Conservation (phyloP, 108 stramenopile species). For the Pseudonitzschia multiseries region DNA sequence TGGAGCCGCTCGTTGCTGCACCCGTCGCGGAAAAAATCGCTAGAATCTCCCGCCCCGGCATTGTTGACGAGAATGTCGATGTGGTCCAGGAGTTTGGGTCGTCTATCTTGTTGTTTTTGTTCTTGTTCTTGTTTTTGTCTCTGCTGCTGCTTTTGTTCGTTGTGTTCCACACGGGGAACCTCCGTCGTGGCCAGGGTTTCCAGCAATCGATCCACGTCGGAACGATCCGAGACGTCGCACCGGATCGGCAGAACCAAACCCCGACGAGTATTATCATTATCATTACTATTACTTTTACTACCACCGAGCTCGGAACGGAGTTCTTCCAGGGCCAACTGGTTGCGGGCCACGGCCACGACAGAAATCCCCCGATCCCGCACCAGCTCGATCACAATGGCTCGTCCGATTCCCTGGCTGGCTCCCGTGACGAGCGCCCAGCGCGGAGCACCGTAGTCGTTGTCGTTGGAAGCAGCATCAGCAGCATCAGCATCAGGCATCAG, state of each 20-base stretch:
- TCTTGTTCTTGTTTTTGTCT: too few relatives aligned
- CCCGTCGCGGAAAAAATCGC: background rate
- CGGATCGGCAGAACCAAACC: background rate
- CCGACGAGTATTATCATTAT: background rate
- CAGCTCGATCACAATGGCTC: background rate
- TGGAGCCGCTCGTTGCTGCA: background rate
- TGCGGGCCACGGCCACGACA: background rate
- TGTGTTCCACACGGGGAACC: background rate
- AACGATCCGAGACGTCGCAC: background rate
- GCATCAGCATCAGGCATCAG: too few relatives aligned
- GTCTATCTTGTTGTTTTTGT: background rate
- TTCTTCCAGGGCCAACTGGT: background rate
- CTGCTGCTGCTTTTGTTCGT: background rate
- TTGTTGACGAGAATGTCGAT: background rate
- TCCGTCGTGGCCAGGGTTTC: background rate
- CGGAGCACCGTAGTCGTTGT: too few relatives aligned
- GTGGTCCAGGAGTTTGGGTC: background rate
- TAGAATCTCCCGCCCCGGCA: background rate
- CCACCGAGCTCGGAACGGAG: background rate
- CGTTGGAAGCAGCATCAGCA: background rate
- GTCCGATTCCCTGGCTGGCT: slow-evolving; percentile 8
- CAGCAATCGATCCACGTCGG: background rate
- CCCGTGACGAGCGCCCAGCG: slow-evolving; percentile 12
- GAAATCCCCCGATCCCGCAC: background rate
- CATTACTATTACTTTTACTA: too few relatives aligned